A percentile compares a stretch with the other conserved stretches of the same genome.
phyloP scores from a whole-genome alignment of 2,329 filamentous ascomycete species.

The Pseudogymnoascus sp. region DNA sequence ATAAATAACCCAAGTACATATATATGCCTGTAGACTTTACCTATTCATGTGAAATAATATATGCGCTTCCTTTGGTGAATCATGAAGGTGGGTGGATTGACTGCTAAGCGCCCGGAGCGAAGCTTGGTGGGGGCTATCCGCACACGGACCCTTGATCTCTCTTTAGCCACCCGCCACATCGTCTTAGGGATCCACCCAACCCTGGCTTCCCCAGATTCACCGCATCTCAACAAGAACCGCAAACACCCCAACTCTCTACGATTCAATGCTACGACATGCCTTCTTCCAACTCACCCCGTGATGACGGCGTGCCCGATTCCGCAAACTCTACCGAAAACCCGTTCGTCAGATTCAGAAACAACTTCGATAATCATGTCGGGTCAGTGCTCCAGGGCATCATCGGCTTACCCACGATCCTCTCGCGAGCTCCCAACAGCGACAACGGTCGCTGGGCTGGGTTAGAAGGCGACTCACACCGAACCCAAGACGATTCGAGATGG shows the following conservation, averaged over 20 bases:
- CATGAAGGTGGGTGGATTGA: not conserved
- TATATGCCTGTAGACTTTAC: not conserved
- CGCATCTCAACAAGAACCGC: not conserved
- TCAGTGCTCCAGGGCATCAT: conserved; percentile 28
- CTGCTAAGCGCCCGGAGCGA: not conserved
- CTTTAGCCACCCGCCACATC: not conserved
- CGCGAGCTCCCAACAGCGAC: conserved; percentile 16
- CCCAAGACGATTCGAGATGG: not conserved
- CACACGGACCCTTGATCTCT: not conserved
- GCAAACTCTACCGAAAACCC: conserved; percentile 23
- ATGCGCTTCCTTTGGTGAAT: not conserved
- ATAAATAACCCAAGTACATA: not conserved
- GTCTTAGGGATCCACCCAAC: not conserved
- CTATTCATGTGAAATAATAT: not conserved
- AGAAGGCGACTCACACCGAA: conserved; percentile 22
- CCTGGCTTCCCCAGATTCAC: conserved; percentile 1
- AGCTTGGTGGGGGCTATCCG: not conserved
- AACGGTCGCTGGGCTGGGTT: conserved; percentile 23
- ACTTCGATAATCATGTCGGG: conserved; percentile 26
- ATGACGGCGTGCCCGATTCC: not conserved
- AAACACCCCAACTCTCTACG: not conserved
- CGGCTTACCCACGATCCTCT: conserved; percentile 28
- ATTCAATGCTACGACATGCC: conserved; percentile 1
- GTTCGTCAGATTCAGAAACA: conserved; percentile 28
- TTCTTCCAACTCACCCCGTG: conserved; percentile 7